Evolutionary conservation across 2,329 filamentous ascomycete species (phyloP).

Genomic region (Claviceps purpurea): DNA sequence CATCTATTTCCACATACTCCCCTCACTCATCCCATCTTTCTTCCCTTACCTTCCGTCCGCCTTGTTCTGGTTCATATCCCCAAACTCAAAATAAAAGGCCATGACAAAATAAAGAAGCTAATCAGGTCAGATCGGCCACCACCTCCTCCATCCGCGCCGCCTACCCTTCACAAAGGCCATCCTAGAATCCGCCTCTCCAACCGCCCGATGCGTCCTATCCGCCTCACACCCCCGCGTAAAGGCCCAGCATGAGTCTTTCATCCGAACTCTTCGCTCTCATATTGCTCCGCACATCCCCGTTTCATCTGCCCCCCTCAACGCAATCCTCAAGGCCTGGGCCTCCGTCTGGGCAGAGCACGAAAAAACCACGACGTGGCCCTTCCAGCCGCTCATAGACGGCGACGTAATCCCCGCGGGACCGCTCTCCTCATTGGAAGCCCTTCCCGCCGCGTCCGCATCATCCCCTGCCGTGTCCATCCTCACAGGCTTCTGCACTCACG

Average conservation of each 20-base stretch:
- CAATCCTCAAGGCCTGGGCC: conserved; percentile 23
- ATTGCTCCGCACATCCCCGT: not conserved
- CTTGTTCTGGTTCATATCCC: no score
- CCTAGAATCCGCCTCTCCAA: conserved; percentile 43
- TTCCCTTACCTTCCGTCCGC: not conserved
- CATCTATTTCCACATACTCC: no score
- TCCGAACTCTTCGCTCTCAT: not conserved
- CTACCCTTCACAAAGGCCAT: conserved; percentile 40
- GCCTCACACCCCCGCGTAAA: conserved; percentile 44
- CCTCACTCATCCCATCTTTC: conserved; percentile 2
- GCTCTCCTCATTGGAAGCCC: conserved; percentile 39
- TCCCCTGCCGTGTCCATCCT: conserved; percentile 28
- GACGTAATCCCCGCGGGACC: conserved; percentile 45
- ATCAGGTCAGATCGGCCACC: conserved; percentile 46
- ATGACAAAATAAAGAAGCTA: not conserved
- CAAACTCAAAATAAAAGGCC: not conserved
- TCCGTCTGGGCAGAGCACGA: conserved; percentile 30
- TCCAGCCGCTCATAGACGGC: conserved; percentile 55
- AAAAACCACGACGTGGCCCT: conserved; percentile 43
- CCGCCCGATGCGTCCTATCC: conserved; percentile 38
- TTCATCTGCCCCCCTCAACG: not conserved
- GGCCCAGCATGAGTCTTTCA: conserved; percentile 30
- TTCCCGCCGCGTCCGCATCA: not conserved
- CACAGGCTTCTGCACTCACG: conserved; percentile 58
- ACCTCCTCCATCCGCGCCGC: conserved; percentile 38